Percentiles rank a stretch among this genome's conserved stretches.
phyloP scores from a whole-genome alignment of 306 rosid genomes.

The Delonix regia region DNA sequence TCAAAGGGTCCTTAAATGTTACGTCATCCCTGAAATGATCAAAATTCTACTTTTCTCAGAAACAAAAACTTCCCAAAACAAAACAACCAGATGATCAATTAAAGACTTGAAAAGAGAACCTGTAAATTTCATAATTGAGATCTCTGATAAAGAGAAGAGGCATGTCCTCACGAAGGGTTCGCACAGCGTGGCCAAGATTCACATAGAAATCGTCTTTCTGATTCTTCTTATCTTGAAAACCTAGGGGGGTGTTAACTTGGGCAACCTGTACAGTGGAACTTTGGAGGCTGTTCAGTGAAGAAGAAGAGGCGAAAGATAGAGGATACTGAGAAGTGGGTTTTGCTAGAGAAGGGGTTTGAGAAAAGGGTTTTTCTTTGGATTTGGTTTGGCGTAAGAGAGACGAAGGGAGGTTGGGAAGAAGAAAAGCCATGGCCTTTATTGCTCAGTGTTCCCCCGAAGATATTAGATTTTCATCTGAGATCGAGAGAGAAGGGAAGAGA shows the following conservation, averaged over 20 bases:
- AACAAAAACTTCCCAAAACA: constrained; percentile 9
- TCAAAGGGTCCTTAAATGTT: constrained; percentile 79
- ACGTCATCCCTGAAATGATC: constrained; percentile 79
- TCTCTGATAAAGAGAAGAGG: constrained; percentile 79
- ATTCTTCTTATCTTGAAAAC: constrained; percentile 53
- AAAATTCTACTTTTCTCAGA: constrained; percentile 27
- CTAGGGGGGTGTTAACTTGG: constrained; percentile 54
- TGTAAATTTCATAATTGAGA: constrained; percentile 88
- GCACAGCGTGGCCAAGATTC: constrained; percentile 86
- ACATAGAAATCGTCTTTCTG: constrained; percentile 77
- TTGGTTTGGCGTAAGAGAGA: constrained; percentile 59
- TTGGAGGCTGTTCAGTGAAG: constrained; percentile 45
- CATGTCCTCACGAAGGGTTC: constrained; percentile 88
- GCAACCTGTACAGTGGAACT: constrained; percentile 55
- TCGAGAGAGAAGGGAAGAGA: constrained; percentile 22
- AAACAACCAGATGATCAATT: constrained; percentile 12
- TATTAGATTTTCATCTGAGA: constrained; percentile 42
- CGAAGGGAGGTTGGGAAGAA: constrained; percentile 67
- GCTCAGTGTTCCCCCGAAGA: constrained; percentile 23
- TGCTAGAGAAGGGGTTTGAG: constrained; percentile 45
- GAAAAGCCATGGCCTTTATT: constrained; percentile 68
- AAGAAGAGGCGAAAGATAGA: constrained; percentile 35
- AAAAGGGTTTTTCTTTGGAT: constrained; percentile 51
- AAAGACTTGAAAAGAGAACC: constrained; percentile 49
- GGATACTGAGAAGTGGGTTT: constrained; percentile 47